Evolutionary conservation across 2,329 filamentous ascomycete species (phyloP), one percentile per base, ranked within the genome.

Genomic region (Colletotrichum godetiae): DNA sequence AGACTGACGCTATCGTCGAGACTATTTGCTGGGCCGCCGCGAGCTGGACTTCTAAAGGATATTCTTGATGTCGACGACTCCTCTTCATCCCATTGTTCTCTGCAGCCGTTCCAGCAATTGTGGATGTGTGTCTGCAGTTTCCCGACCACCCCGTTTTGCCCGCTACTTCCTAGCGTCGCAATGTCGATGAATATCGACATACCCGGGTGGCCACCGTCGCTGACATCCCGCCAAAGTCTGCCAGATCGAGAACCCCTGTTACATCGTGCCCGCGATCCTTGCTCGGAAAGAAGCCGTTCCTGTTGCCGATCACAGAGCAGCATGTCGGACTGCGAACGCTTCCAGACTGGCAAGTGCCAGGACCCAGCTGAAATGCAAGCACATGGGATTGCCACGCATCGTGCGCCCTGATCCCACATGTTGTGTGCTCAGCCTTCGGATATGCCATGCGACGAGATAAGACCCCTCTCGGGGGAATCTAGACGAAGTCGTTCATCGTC

Each of bases 11-110:
- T 52, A 71, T 70, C 61, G 19, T 53, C 49, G 8, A 61, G 56
- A 66, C 67, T 73, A 70, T 70, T 56, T 70, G 29, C 71, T 66
- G 27, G 22, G 49, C 67, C 49, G 65, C 59, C 24, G 27, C 60
- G 37, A 35, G 13, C 42, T 22, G 31, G 46, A 49, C 24, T 31
- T 69, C 12, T 37, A 24, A 19, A 3, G n/a, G 10, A 31, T 46
- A 52, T 59, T 27, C 31, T 24, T 27, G 37, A 49, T 27, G 15
- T 49, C 37, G 24, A 56, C 5, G 6, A 8, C 33, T 46, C 22
- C 12, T 27, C 24, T 42, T 31, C 24, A n/a, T 13, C 22, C 15
- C 13, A 11, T 53, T 33, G 35, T 62, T 56, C 11, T 53, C 37
- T 22, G 29, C 29, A 33, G 49, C 27, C 24, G 49, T 15, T 31